These are phyloP conservation scores for Fraxinus anomala DNA, from an alignment of 257 asterid species.

Conservation along the genomic window DNA sequence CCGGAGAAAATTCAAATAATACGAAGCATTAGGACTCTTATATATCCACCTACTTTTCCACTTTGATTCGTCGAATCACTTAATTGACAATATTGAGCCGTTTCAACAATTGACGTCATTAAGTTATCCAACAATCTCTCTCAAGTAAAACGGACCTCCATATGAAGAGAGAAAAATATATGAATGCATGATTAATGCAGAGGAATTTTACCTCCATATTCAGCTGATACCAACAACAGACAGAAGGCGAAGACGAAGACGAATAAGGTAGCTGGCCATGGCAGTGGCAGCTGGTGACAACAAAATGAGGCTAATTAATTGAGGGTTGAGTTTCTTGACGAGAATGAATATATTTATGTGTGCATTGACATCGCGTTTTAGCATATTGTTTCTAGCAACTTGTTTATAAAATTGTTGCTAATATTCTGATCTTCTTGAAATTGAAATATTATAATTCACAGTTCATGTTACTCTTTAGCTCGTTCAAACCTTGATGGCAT, in stretches of 20 bases:
- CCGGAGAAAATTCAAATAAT: too few relatives aligned
- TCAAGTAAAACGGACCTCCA: background rate
- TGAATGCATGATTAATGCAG: background rate
- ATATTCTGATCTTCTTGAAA: background rate
- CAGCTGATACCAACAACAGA: constrained; percentile 7
- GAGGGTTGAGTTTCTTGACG: background rate
- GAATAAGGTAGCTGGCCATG: constrained; percentile 18
- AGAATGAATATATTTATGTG: background rate
- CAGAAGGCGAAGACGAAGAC: constrained; percentile 5
- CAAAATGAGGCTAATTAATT: too few relatives aligned
- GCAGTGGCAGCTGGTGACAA: background rate
- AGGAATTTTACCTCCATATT: constrained; percentile 4
- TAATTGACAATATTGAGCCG: too few relatives aligned
- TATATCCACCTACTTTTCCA: too few relatives aligned
- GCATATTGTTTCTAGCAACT: background rate
- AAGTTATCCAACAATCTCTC: too few relatives aligned
- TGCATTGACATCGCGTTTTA: too few relatives aligned
- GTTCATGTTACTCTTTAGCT: background rate
- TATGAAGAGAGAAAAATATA: background rate
- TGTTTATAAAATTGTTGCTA: background rate
- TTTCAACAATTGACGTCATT: too few relatives aligned
- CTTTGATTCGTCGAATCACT: too few relatives aligned
- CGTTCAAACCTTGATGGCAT: background rate
- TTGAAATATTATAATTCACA: background rate
- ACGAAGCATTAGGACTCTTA: too few relatives aligned